Conservation (phyloP, 805 yeast species). For the Candida krabiensis region DNA sequence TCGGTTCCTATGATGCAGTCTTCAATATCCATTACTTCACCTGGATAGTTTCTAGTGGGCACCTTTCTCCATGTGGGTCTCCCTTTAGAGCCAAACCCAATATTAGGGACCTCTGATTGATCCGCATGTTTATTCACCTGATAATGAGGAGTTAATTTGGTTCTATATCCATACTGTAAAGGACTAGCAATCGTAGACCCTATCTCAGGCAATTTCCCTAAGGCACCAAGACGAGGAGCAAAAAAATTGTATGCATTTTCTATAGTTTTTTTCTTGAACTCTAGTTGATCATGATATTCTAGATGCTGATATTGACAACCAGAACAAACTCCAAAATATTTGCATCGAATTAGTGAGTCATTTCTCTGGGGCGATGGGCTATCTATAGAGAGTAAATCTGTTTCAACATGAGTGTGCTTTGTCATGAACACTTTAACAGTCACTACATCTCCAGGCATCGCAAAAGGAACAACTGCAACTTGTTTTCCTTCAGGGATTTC, state of each 20-base stretch:
- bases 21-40: slow-evolving; percentile 90
- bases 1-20: slow-evolving; percentile 89
- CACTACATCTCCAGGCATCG: slow-evolving; percentile 82
- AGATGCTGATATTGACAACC: slow-evolving; percentile 93
- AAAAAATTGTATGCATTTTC: slow-evolving; percentile 78
- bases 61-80: slow-evolving; percentile 64
- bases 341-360: slow-evolving; percentile 65
- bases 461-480: slow-evolving; percentile 80
- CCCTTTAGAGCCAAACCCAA: slow-evolving; percentile 91
- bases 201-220: slow-evolving; percentile 56
- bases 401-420: slow-evolving; percentile 70
- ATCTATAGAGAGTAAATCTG: slow-evolving; percentile 57
- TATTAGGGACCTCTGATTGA: slow-evolving; percentile 47
- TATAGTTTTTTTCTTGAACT: slow-evolving; percentile 71
- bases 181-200: slow-evolving; percentile 63
- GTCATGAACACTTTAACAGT: slow-evolving; percentile 72
- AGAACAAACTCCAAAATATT: slow-evolving; percentile 88
- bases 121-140: slow-evolving; percentile 58
- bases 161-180: slow-evolving; percentile 71
- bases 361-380: slow-evolving; percentile 44
- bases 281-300: slow-evolving; percentile 69
- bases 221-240: slow-evolving; percentile 53
- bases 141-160: slow-evolving; percentile 95
- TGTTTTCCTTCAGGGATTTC: slow-evolving; percentile 44
- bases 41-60: slow-evolving; percentile 34